Evolutionary conservation across 371 early-diverging fungal genomes (phyloP).

Genomic region (Phascolomyces articulosus): DNA sequence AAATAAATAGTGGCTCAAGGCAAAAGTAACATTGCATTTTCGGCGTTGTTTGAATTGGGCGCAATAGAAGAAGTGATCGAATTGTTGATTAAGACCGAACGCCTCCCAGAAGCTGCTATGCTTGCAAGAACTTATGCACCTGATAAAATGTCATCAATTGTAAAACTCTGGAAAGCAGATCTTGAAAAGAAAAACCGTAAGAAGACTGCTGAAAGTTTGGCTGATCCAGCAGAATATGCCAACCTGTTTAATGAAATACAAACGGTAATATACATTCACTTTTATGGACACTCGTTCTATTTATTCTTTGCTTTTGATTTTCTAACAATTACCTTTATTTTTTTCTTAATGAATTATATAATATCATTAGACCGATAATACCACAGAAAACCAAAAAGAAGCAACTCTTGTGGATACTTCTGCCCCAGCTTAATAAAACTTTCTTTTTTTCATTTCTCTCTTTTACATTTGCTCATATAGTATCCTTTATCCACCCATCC

Average conservation of each 20-base stretch:
- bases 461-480: background rate
- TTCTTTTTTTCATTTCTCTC: background rate
- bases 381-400: background rate
- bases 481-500: too few relatives aligned
- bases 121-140: constrained; percentile 92
- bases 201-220: constrained; percentile 89
- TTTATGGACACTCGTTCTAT: background rate
- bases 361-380: background rate
- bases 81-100: constrained; percentile 81
- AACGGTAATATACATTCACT: background rate
- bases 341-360: too few relatives aligned
- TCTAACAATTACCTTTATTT: background rate
- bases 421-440: background rate
- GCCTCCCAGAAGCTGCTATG: constrained; percentile 96
- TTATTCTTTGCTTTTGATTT: background rate
- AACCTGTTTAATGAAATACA: constrained; percentile 84
- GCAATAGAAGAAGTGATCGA: constrained; percentile 80
- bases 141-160: constrained; percentile 71
- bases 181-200: constrained; percentile 69
- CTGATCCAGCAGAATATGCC: constrained; percentile 82
- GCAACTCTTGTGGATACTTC: background rate
- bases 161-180: constrained; percentile 80
- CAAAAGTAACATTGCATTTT: constrained; percentile 91
- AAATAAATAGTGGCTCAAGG: constrained; percentile 64
- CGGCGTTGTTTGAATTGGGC: constrained; percentile 77